These are phyloP conservation scores for Trypanosoma avium DNA, from an alignment of 208 protist genomes.

Conservation along the genomic window DNA sequence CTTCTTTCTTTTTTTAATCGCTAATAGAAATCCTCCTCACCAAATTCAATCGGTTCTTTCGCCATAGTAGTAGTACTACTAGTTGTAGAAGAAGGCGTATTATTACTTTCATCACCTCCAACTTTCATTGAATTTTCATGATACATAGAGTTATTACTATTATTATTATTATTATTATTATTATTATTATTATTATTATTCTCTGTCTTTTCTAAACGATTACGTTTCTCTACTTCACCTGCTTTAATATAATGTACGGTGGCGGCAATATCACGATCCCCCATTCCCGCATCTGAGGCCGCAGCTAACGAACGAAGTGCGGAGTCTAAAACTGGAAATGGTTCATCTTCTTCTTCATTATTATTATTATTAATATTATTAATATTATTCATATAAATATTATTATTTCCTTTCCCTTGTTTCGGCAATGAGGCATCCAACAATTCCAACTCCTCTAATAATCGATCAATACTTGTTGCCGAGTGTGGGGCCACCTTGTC, in stretches of 20 bases:
- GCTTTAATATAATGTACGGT: conserved; percentile 84
- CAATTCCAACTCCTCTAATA: conserved; percentile 70
- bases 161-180: not conserved
- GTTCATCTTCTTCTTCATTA: conserved; percentile 48
- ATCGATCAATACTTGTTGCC: conserved; percentile 48
- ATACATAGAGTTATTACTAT: conserved; percentile 1
- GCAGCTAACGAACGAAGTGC: conserved; percentile 74
- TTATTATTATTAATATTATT: not conserved
- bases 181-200: not conserved
- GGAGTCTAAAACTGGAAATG: conserved; percentile 73
- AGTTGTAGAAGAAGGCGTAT: not conserved
- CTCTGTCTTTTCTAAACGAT: not conserved
- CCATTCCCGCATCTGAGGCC: conserved; percentile 66
- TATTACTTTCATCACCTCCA: too few species aligned
- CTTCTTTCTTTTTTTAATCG: conserved; percentile 1
- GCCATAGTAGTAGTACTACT: not conserved
- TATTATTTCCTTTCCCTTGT: not conserved
- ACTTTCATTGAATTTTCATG: not conserved
- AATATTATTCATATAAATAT: too few species aligned
- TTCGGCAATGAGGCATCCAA: conserved; percentile 62
- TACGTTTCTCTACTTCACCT: conserved; percentile 42
- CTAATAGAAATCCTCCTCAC: conserved; percentile 72
- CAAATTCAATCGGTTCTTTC: conserved; percentile 29
- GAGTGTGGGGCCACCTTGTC: conserved; percentile 65
- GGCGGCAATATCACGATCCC: conserved; percentile 71